phyloP scores from a whole-genome alignment of 2,329 filamentous ascomycete genomes.

The Graphilbum sp. region DNA sequence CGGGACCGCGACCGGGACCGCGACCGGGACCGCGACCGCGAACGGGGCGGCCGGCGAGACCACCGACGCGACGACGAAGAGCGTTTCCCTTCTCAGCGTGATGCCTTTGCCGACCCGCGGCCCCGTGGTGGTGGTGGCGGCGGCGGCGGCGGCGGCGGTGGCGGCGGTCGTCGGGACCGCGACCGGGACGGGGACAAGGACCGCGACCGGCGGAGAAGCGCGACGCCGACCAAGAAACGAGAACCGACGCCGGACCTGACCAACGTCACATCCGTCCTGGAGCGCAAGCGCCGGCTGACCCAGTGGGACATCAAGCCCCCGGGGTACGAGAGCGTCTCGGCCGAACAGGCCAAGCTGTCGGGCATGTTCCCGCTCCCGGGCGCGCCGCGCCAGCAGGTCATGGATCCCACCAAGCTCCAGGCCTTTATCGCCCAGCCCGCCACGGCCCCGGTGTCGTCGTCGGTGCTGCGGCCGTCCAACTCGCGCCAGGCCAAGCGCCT shows the following conservation, averaged over 20 bases:
- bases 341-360: conserved; percentile 95
- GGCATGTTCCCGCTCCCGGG: conserved; percentile 98
- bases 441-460: conserved; percentile 37
- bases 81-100: conserved; percentile 28
- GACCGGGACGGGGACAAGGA: conserved; percentile 33
- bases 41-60: conserved; percentile 35
- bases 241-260: conserved; percentile 94
- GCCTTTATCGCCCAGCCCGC: conserved; percentile 88
- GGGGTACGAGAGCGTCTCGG: conserved; percentile 94
- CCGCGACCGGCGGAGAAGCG: conserved; percentile 52
- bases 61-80: conserved; percentile 52
- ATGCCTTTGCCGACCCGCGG: conserved; percentile 19
- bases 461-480: conserved; percentile 65
- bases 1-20: conserved; percentile 30
- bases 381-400: conserved; percentile 82
- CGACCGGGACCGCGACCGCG: conserved; percentile 35
- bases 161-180: conserved; percentile 35
- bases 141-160: conserved; percentile 24
- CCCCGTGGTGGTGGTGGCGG: conserved; percentile 37
- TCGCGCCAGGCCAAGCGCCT: conserved; percentile 89
- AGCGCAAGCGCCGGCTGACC: conserved; percentile 81
- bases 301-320: conserved; percentile 99
- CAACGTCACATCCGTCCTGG: conserved; percentile 62
- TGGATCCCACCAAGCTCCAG: conserved; percentile 87
- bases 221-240: conserved; percentile 71